Percentiles rank a stretch among this genome's conserved stretches.
These are phyloP conservation scores for Pyracantha coccinea DNA, from an alignment of 331 rosid species.

Conservation along the genomic window DNA sequence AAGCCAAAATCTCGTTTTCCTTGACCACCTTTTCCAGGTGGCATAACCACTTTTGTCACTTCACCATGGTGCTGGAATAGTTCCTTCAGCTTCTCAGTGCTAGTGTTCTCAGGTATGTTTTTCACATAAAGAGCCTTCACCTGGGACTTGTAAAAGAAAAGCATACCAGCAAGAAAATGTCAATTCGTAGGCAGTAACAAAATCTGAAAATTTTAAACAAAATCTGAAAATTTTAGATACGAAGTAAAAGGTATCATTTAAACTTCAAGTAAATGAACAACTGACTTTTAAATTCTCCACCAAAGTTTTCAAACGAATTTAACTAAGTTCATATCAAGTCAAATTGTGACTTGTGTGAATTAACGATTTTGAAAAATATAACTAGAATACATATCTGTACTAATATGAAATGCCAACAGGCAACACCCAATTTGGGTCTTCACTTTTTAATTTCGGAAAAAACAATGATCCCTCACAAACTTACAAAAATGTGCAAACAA, in stretches of 20 bases:
- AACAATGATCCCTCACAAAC: neutral
- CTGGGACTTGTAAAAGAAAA: constrained; percentile 33
- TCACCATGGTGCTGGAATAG: constrained; percentile 85
- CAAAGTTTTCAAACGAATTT: neutral
- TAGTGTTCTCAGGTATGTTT: constrained; percentile 91
- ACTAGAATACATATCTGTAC: neutral
- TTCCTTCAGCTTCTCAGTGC: constrained; percentile 85
- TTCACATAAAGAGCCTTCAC: constrained; percentile 97
- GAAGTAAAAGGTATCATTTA: neutral
- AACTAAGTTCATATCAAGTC: neutral
- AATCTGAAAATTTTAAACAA: neutral
- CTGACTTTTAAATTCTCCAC: neutral
- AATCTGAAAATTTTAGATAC: neutral
- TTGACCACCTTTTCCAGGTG: constrained; percentile 86
- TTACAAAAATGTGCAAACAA: neutral
- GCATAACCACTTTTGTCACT: constrained; percentile 98
- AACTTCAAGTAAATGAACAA: neutral
- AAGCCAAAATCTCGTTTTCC: constrained; percentile 98
- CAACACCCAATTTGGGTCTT: neutral
- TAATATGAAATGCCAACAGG: neutral
- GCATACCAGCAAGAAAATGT: neutral
- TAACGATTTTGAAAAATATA: neutral
- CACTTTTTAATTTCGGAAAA: neutral
- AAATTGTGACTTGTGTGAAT: neutral
- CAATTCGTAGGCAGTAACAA: neutral